A percentile compares a stretch with the other conserved stretches of the same genome.
Conservation (phyloP, 345 rosid genomes). For the Euphorbia lathyris region DNA sequence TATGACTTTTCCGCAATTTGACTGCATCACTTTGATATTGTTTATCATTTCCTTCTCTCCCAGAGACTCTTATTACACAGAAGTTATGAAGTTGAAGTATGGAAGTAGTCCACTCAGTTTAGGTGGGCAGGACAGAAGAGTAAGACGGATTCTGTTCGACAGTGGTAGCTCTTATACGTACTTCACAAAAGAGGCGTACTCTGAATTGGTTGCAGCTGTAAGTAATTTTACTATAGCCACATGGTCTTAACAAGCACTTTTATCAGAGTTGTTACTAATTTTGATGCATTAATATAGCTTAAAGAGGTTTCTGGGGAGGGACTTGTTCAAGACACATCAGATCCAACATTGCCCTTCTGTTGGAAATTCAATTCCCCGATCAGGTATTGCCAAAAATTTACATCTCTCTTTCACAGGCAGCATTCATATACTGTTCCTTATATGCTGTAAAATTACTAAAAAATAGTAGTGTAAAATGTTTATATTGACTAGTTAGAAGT, state of each 20-base stretch:
- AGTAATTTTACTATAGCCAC: conserved; percentile 25
- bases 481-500: background rate
- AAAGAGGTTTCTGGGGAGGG: conserved; percentile 43
- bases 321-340: conserved; percentile 52
- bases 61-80: conserved; percentile 61
- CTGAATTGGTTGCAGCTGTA: conserved; percentile 65
- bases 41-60: conserved; percentile 7
- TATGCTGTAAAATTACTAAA: background rate
- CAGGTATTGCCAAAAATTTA: conserved; percentile 41
- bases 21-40: conserved; percentile 13
- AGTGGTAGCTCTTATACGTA: conserved; percentile 94
- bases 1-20: background rate
- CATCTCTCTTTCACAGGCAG: no score
- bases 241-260: background rate
- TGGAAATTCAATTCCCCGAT: conserved; percentile 56
- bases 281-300: conserved; percentile 43
- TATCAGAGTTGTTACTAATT: conserved; percentile 1
- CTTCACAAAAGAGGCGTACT: conserved; percentile 67
- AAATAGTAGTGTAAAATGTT: background rate
- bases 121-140: conserved; percentile 38
- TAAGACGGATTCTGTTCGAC: conserved; percentile 55
- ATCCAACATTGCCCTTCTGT: conserved; percentile 71
- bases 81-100: conserved; percentile 55
- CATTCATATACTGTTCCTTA: background rate
- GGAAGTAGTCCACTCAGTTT: conserved; percentile 55